These are phyloP conservation scores for Pseudotsuga menziesii DNA, from an alignment of 75 land plant species.

Conservation along the genomic window DNA sequence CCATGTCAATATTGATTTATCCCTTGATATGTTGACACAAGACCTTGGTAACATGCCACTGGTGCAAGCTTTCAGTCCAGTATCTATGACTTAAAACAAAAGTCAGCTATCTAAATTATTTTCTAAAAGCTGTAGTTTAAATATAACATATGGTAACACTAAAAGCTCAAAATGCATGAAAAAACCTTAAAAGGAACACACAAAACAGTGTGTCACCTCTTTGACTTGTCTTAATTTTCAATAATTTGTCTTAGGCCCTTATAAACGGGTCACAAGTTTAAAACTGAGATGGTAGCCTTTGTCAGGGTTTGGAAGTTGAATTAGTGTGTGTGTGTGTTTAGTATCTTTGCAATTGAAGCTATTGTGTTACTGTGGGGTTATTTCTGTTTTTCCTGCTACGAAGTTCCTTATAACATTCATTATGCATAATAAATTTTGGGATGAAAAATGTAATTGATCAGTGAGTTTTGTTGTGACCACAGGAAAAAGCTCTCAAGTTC, in stretches of 20 bases:
- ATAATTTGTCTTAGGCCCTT: neutral
- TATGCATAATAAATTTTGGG: neutral
- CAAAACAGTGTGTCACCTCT: neutral
- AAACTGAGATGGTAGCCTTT: neutral
- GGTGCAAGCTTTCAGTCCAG: neutral
- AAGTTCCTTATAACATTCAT: neutral
- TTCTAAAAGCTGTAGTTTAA: too few species aligned
- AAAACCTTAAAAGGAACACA: neutral
- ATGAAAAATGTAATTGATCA: neutral
- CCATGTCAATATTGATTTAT: too few species aligned
- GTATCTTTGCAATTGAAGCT: neutral
- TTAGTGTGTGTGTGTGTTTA: neutral
- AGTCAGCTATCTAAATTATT: neutral
- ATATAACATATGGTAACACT: neutral
- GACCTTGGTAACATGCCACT: too few species aligned
- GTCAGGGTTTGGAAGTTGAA: neutral
- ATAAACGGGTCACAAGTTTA: neutral
- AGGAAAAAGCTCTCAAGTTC: constrained; percentile 97
- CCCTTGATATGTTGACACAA: too few species aligned
- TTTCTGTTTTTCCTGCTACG: neutral
- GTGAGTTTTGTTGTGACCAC: neutral
- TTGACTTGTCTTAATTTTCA: neutral
- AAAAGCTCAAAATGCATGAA: neutral
- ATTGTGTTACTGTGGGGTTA: neutral
- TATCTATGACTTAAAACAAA: neutral